A percentile compares a stretch with the other conserved stretches of the same genome.
These are phyloP conservation scores for Priceomyces fermenticarens DNA, from an alignment of 805 yeast genomes.

Conservation along the genomic window DNA sequence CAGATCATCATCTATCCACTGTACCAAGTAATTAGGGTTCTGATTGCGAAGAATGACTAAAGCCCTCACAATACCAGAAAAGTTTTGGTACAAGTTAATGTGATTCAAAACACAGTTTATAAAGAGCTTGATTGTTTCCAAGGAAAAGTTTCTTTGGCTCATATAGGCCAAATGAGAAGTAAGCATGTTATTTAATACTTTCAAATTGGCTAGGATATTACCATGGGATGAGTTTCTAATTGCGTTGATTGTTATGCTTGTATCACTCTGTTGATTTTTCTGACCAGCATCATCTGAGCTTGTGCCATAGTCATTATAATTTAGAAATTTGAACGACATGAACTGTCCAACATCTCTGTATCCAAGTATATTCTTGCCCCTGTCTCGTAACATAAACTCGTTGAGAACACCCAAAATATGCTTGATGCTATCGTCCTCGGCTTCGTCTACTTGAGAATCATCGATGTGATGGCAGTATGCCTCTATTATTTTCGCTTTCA, in stretches of 20 bases:
- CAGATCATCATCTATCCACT: conserved; percentile 32
- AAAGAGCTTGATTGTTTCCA: conserved; percentile 22
- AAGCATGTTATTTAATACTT: conserved; percentile 20
- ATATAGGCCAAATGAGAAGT: conserved; percentile 21
- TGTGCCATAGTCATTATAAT: conserved; percentile 14
- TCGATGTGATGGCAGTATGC: conserved; percentile 29
- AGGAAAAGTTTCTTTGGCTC: conserved; percentile 7
- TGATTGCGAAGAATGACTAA: conserved; percentile 14
- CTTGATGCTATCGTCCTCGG: conserved; percentile 23
- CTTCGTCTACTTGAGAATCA: conserved; percentile 4
- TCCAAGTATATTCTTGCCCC: conserved; percentile 9
- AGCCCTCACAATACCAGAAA: conserved; percentile 24
- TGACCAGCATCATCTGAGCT: conserved; percentile 3
- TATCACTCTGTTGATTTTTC: conserved; percentile 1
- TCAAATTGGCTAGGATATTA: conserved; percentile 28
- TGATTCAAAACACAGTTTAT: conserved; percentile 37
- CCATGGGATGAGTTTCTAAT: conserved; percentile 25
- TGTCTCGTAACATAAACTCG: conserved; percentile 17
- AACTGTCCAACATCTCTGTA: conserved; percentile 28
- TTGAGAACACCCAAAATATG: conserved; percentile 31
- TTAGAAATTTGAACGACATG: conserved; percentile 27
- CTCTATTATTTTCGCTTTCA: conserved; percentile 29
- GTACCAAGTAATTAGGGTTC: conserved; percentile 12
- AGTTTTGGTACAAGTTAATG: conserved; percentile 31
- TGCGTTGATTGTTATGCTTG: conserved; percentile 16